phyloP scores from a whole-genome alignment of 2,329 filamentous ascomycete species.

The Colletotrichum sp. region DNA sequence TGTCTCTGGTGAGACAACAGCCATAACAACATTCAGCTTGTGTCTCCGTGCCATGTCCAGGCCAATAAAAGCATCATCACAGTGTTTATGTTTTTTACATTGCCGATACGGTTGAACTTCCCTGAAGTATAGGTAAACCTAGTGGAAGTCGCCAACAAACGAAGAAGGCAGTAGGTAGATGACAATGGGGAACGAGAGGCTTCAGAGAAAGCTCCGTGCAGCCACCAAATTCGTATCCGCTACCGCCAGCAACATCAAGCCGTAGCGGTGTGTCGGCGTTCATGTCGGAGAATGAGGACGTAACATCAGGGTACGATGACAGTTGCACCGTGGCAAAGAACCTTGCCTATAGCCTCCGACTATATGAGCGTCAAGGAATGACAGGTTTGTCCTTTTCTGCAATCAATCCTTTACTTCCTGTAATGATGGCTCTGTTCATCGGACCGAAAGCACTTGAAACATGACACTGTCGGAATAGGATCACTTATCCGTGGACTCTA shows the following conservation, averaged over 20 bases:
- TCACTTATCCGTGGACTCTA: not conserved
- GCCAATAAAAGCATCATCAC: too few species aligned
- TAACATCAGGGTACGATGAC: fast-evolving
- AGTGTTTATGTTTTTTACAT: fast-evolving
- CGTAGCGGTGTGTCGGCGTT: not conserved
- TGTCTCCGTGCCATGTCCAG: not conserved
- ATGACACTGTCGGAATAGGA: too few species aligned
- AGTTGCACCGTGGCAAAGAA: not conserved
- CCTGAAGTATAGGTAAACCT: not conserved
- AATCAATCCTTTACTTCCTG: not conserved
- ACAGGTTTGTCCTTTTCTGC: fast-evolving
- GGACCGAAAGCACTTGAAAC: not conserved
- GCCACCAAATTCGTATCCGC: not conserved
- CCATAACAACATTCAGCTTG: not conserved
- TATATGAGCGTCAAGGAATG: not conserved
- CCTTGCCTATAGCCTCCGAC: not conserved
- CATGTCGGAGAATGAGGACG: not conserved
- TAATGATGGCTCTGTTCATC: not conserved
- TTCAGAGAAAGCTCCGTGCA: not conserved
- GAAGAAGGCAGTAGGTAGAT: not conserved
- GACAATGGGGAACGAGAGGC: not conserved
- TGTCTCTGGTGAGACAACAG: not conserved
- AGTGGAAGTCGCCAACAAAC: too few species aligned
- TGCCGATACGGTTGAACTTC: not conserved
- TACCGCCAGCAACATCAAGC: not conserved